These are phyloP conservation scores for Erysimum cheiri DNA, from an alignment of 441 rosid genomes.

Conservation along the genomic window DNA sequence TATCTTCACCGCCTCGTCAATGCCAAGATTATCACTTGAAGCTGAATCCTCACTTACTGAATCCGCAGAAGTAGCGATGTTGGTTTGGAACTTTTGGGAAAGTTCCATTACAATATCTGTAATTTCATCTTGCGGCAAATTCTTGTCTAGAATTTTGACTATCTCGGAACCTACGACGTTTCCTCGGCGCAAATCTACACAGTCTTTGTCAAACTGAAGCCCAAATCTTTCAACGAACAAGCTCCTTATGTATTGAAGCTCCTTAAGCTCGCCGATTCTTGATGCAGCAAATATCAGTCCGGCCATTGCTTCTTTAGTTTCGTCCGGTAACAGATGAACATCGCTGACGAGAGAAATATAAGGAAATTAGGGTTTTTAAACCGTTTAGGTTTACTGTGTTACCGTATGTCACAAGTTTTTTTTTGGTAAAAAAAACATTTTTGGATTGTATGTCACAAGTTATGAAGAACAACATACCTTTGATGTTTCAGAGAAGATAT, in stretches of 20 bases:
- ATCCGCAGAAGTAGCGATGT: constrained; percentile 2
- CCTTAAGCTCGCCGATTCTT: constrained; percentile 56
- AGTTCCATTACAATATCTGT: constrained; percentile 33
- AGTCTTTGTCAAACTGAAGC: constrained; percentile 39
- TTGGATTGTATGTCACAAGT: too few species aligned
- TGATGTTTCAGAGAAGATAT: constrained; percentile 33
- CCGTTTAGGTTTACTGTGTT: background rate
- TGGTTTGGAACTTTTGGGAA: constrained; percentile 21
- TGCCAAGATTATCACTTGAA: background rate
- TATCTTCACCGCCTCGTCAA: background rate
- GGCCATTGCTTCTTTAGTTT: constrained; percentile 46
- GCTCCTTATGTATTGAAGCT: constrained; percentile 43
- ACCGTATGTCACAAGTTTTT: constrained; percentile 15
- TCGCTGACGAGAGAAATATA: constrained; percentile 18
- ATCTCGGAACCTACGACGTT: constrained; percentile 44
- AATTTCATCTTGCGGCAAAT: constrained; percentile 5
- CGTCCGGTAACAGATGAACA: constrained; percentile 41
- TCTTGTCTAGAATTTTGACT: constrained; percentile 39
- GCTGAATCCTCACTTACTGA: background rate
- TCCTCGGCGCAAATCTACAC: constrained; percentile 43
- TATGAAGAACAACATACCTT: constrained; percentile 29
- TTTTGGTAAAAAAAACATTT: too few species aligned
- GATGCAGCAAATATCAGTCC: constrained; percentile 53
- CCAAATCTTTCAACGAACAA: constrained; percentile 47
- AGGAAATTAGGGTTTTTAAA: background rate